phyloP scores from a whole-genome alignment of 495 filamentous ascomycete species.

The Gamarada debralockiae region DNA sequence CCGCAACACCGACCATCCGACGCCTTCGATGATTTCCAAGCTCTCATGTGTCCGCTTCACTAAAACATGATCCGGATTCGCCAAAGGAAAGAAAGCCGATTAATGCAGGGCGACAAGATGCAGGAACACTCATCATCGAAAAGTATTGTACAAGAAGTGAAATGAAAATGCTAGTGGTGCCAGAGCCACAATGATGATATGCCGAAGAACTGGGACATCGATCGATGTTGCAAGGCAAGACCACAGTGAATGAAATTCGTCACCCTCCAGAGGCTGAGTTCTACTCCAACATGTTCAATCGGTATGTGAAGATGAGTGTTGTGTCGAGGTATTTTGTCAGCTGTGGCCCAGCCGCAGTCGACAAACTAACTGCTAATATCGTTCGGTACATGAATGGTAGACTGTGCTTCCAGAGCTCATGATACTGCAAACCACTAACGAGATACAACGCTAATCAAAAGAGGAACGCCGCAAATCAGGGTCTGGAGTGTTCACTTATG shows the following conservation, averaged over 20 bases:
- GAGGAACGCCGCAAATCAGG: constrained; percentile 4
- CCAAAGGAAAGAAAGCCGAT: constrained; percentile 5
- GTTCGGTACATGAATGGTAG: constrained; percentile 18
- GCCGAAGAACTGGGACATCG: too few relatives aligned
- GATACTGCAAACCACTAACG: not conserved
- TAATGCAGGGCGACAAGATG: not conserved
- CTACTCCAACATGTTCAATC: constrained; percentile 8
- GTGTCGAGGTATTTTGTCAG: constrained; percentile 8
- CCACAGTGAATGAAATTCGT: constrained; percentile 10
- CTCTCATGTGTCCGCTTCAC: constrained; percentile 7
- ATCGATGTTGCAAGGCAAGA: constrained; percentile 4
- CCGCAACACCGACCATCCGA: not conserved
- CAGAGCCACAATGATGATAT: constrained; percentile 2
- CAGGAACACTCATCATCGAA: constrained; percentile 4
- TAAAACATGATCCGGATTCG: constrained; percentile 14
- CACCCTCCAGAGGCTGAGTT: constrained; percentile 16
- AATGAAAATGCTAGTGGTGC: constrained; percentile 5
- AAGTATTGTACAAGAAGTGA: constrained; percentile 18
- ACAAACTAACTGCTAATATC: constrained; percentile 14
- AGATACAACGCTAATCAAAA: not conserved
- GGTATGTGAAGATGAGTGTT: not conserved
- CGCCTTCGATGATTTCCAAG: constrained; percentile 8
- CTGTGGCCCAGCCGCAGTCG: constrained; percentile 13
- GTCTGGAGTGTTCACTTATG: constrained; percentile 7
- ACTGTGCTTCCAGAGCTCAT: constrained; percentile 12